phyloP scores from a whole-genome alignment of 495 filamentous ascomycete species.

The Opeltia flavorubescens region DNA sequence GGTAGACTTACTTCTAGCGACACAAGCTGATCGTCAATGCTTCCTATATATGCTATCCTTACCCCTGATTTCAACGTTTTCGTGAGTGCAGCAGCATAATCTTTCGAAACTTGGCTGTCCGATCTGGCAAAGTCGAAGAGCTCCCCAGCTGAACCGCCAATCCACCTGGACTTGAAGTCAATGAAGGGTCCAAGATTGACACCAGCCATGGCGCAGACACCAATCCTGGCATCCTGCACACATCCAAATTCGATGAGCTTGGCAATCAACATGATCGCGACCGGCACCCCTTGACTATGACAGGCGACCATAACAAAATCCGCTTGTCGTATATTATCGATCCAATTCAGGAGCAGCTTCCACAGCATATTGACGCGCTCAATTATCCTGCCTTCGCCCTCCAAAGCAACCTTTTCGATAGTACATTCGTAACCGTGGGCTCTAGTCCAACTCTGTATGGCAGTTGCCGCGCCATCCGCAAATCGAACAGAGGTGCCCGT shows the following conservation, averaged over 20 bases:
- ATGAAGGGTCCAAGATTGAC: slow-evolving; percentile 87
- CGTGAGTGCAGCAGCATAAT: slow-evolving; percentile 63
- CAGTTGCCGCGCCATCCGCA: slow-evolving; percentile 71
- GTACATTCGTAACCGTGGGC: slow-evolving; percentile 47
- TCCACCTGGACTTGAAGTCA: slow-evolving; percentile 67
- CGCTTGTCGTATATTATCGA: slow-evolving; percentile 72
- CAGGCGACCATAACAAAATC: slow-evolving; percentile 84
- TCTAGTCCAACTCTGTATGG: slow-evolving; percentile 70
- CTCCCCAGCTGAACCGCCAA: slow-evolving; percentile 79
- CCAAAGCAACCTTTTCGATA: slow-evolving; percentile 84
- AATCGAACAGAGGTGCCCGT: slow-evolving; percentile 92
- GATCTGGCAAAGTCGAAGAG: slow-evolving; percentile 81
- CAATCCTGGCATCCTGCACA: slow-evolving; percentile 53
- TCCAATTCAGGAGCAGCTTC: slow-evolving; percentile 91
- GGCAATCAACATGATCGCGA: slow-evolving; percentile 83
- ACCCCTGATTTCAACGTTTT: slow-evolving; percentile 61
- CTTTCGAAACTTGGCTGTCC: slow-evolving; percentile 64
- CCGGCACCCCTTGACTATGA: slow-evolving; percentile 91
- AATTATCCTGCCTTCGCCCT: slow-evolving; percentile 92
- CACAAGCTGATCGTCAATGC: slow-evolving; percentile 93
- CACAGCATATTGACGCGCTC: slow-evolving; percentile 84
- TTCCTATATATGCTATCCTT: slow-evolving; percentile 72
- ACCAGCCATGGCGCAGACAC: slow-evolving; percentile 86
- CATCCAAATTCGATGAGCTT: slow-evolving; percentile 74
- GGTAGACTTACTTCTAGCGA: slow-evolving; percentile 55